A percentile compares a stretch with the other conserved stretches of the same genome.
phyloP scores from a whole-genome alignment of 192 early-diverging fungal species.

The Backusella sp. region DNA sequence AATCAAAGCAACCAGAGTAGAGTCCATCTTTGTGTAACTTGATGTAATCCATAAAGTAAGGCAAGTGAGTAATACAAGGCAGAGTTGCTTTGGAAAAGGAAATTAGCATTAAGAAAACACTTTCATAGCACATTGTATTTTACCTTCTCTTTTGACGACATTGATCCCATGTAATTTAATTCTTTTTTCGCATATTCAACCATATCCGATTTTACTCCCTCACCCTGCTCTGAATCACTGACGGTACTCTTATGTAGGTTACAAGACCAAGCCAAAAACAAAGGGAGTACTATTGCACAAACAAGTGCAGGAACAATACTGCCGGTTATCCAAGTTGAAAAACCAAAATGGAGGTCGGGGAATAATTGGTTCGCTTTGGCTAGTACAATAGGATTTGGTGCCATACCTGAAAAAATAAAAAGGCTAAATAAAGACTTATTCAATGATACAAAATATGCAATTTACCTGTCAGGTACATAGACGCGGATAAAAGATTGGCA shows the following conservation, averaged over 20 bases:
- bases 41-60: constrained; percentile 64
- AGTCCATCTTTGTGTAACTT: constrained; percentile 57
- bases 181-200: constrained; percentile 18
- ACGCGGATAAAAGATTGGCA: constrained; percentile 71
- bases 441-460: background rate
- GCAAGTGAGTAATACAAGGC: constrained; percentile 49
- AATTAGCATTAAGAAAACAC: background rate
- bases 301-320: constrained; percentile 52
- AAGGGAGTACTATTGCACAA: constrained; percentile 13
- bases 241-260: background rate
- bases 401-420: constrained; percentile 47
- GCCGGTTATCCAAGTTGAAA: constrained; percentile 60
- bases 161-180: constrained; percentile 15
- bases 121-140: background rate
- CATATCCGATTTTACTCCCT: constrained; percentile 13
- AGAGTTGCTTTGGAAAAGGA: constrained; percentile 37
- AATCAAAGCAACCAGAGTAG: constrained; percentile 66
- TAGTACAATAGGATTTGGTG: constrained; percentile 70
- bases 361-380: constrained; percentile 58
- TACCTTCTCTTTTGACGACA: constrained; percentile 25
- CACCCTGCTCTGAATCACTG: background rate
- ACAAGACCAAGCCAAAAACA: constrained; percentile 25
- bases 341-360: constrained; percentile 61
- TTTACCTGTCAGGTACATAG: constrained; percentile 64
- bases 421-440: background rate